Conservation (phyloP, 768 basidiomycete species). For the Neoboletus brunneissimus region DNA sequence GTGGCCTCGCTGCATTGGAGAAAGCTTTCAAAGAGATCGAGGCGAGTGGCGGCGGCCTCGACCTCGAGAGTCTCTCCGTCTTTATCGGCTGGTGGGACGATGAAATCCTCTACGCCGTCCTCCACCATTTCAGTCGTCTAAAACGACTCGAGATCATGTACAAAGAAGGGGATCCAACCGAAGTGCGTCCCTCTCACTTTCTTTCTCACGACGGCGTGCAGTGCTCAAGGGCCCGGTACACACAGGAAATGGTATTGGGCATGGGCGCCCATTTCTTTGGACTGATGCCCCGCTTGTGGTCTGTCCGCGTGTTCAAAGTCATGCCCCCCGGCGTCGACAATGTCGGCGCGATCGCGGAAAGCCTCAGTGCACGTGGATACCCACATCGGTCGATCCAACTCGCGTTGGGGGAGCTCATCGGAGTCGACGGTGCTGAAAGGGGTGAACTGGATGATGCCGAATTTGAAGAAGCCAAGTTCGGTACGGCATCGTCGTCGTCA, state of each 20-base stretch:
- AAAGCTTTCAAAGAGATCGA: conserved; percentile 30
- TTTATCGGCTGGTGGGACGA: conserved; percentile 45
- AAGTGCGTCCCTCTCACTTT: conserved; percentile 32
- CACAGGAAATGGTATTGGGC: conserved; percentile 38
- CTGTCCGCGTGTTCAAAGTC: conserved; percentile 38
- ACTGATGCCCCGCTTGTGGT: conserved; percentile 35
- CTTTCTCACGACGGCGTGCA: too few species aligned
- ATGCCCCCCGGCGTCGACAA: conserved; percentile 14
- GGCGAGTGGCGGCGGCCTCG: conserved; percentile 7
- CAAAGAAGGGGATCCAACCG: conserved; percentile 36
- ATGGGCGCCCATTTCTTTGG: conserved; percentile 44
- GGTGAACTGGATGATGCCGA: conserved; percentile 22
- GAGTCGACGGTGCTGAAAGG: conserved; percentile 11
- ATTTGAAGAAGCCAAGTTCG: conserved; percentile 18
- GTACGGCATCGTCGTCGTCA: not conserved
- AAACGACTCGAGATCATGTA: conserved; percentile 41
- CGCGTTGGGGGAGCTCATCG: conserved; percentile 10
- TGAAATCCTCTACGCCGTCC: conserved; percentile 43
- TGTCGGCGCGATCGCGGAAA: conserved; percentile 3
- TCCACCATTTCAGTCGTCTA: conserved; percentile 36
- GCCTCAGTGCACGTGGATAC: conserved; percentile 3
- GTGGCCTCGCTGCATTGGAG: conserved; percentile 20
- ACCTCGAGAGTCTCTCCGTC: conserved; percentile 32
- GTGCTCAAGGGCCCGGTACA: not conserved
- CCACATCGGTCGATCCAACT: conserved; percentile 13